These are phyloP conservation scores for Xylaria sp. DNA, from an alignment of 495 filamentous ascomycete species.

Conservation along the genomic window DNA sequence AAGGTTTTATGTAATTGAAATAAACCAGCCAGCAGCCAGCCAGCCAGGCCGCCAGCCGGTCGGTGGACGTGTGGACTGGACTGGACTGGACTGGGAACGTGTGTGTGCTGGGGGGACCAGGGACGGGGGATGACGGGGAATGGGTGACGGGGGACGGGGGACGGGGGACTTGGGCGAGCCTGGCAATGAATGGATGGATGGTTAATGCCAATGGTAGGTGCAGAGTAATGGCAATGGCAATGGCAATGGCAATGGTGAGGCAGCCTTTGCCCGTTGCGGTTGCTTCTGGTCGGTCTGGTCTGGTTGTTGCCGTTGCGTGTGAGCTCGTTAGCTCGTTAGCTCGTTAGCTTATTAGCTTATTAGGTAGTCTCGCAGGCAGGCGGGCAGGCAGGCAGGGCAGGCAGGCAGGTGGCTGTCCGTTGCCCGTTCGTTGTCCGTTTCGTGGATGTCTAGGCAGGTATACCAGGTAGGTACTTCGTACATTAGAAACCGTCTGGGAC, in stretches of 20 bases:
- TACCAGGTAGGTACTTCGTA: not conserved
- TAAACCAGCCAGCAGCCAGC: conserved; percentile 30
- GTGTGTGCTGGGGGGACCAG: not conserved
- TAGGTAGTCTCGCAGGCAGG: not conserved
- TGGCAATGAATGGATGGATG: not conserved
- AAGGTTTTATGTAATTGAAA: conserved; percentile 65
- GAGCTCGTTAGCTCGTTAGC: conserved; percentile 9
- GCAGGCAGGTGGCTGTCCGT: conserved; percentile 4
- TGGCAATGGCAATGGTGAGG: not conserved
- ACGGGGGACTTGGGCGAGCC: not conserved
- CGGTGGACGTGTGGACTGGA: conserved; percentile 29
- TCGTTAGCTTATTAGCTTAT: not conserved
- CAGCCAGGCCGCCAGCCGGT: conserved; percentile 34
- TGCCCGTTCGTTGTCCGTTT: too few relatives aligned
- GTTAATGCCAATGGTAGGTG: too few relatives aligned
- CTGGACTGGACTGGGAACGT: conserved; percentile 2
- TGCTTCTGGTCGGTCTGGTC: too few relatives aligned
- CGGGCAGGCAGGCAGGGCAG: too few relatives aligned
- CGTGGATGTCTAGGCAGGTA: not conserved
- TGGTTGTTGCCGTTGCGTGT: not conserved
- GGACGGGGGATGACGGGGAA: not conserved
- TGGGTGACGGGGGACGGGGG: not conserved
- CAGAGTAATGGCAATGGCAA: not conserved
- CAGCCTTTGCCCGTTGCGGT: conserved; percentile 11
- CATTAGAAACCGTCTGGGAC: not conserved